Base-by-base conservation (phyloP, 2,329 filamentous ascomycete species). In the Aureobasidium sp. region DNA sequence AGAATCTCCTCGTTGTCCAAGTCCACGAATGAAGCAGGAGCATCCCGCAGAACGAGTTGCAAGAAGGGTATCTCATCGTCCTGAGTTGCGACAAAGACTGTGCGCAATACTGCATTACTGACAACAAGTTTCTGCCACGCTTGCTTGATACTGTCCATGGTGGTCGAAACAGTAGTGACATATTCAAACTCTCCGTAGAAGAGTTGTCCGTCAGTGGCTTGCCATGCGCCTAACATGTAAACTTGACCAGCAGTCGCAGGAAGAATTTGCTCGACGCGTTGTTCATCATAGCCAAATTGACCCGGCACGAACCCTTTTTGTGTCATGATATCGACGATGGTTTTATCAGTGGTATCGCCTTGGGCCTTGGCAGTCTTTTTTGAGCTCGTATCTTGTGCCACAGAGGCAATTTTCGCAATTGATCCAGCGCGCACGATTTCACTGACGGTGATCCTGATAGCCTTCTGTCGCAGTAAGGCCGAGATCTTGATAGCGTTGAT, bases 401-500 rank as follows among this genome's bases (percentile, higher is more conserved):
- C 39, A 37, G 69, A 65, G 27, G 84, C 83, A 80, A 96, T 91
- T 1, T 85, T 81, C 1, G 75, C 70, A 26, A 95, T 79, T 0
- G 84, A 90, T 4, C 81, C 78, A 1, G 86, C 84, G 63, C 78
- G 83, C 2, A 95, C 76, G 68, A 96, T 84, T 42, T 90, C 84
- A 46, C 88, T 86, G 3, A 93, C 88, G 37, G 81, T 80, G 0
- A 96, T 72, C 13, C 76, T 73, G 8, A 96, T 74, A 0, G 80
- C 83, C 46, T 80, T 75, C 66, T 83, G 88, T 46, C 84, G 85
- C 4, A 97, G 77, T 8, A 91, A 77, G 0, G 87, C 82, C 9
- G 86, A 85, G 3, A 91, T 85, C 69, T 94, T 95, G 76, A 97
- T 94, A 1, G 91, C 88, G 66, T 87, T 93, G 72, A 97, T 96